Base-by-base conservation (phyloP, 2,329 filamentous ascomycete genomes). In the Fusarium sp. region DNA sequence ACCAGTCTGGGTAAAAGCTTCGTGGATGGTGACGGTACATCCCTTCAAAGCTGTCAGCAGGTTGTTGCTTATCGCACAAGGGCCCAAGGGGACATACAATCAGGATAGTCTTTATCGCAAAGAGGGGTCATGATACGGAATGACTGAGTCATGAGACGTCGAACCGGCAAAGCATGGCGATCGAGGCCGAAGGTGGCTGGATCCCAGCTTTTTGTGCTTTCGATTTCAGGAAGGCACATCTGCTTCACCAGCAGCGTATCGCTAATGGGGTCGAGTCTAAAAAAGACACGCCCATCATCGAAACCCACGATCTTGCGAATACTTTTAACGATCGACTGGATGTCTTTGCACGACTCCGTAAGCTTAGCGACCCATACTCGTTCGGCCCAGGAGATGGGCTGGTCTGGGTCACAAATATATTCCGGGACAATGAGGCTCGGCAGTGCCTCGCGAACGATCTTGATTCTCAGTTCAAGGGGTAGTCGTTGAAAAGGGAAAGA, bases 401-500 rank as follows among this genome's bases (percentile, higher is more conserved):
- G 3, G 9, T 10, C 2, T 26, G 24, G 3, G 2, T 9, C 9
- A 8, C 14, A 3, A 7, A 7, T 4, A 12, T 14, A 14, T 5
- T 30, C 28, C 12, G 28, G 28, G 28, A 30, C 2, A 12, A 30
- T 26, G 6, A 26, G 6, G 6, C 24, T 9, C 9, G 24, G 24
- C 9, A 26, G 24, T 6, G 9, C 6, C 6, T 26, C 9, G 24
- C 24, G 24, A n/a, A 44, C 44, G 39, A 52, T 52, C 11, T 44
- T 19, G 7, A 12, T 10, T 1, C 44, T 30, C 10, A 52, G n/a
- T 28, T 44, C 49, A 12, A n/a, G 34, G 8, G 49, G 49, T 28
- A 52, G 49, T 5, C 28, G 19, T 3, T 20, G 19, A 21, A 52
- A 52, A 7, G 39, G 49, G 9, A 52, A 52, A n/a, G 26, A 12